Evolutionary conservation across 176 grass and related monocot species (phyloP).

Genomic region (Triticum monococcum): DNA sequence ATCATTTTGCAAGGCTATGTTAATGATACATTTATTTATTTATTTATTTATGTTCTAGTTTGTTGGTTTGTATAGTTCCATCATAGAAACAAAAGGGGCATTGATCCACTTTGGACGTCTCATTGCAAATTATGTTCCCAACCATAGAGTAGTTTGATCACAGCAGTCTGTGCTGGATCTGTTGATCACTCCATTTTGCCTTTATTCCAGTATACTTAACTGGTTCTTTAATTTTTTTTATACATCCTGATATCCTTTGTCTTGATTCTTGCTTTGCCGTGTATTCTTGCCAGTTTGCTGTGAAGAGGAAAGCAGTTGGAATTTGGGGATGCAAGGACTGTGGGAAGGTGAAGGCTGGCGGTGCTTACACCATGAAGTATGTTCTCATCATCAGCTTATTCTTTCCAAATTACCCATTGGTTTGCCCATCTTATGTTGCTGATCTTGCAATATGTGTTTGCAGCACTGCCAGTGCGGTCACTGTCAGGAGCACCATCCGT

Average conservation of each 20-base stretch:
- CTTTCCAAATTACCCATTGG: background rate
- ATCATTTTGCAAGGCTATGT: background rate
- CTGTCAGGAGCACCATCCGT: constrained; percentile 82
- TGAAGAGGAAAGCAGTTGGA: constrained; percentile 88
- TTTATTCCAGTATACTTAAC: background rate
- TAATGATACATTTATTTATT: background rate
- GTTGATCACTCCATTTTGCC: background rate
- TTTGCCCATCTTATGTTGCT: background rate
- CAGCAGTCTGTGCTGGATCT: background rate
- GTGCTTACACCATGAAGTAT: constrained; percentile 85
- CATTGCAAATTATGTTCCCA: background rate
- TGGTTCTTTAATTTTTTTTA: background rate
- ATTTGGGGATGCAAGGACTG: constrained; percentile 97
- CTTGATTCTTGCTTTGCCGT: background rate
- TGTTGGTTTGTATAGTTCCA: background rate
- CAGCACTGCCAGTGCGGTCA: constrained; percentile 80
- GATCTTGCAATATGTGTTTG: background rate
- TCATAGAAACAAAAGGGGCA: background rate
- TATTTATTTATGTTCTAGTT: background rate
- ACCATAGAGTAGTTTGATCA: background rate
- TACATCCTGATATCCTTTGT: background rate
- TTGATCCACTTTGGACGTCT: background rate
- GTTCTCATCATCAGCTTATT: background rate
- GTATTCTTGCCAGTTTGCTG: constrained; percentile 55
- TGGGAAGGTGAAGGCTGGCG: constrained; percentile 84